A percentile compares a stretch with the other conserved stretches of the same genome.
Conservation (phyloP, 2,329 filamentous ascomycete species). For the Cordyceps javanica region DNA sequence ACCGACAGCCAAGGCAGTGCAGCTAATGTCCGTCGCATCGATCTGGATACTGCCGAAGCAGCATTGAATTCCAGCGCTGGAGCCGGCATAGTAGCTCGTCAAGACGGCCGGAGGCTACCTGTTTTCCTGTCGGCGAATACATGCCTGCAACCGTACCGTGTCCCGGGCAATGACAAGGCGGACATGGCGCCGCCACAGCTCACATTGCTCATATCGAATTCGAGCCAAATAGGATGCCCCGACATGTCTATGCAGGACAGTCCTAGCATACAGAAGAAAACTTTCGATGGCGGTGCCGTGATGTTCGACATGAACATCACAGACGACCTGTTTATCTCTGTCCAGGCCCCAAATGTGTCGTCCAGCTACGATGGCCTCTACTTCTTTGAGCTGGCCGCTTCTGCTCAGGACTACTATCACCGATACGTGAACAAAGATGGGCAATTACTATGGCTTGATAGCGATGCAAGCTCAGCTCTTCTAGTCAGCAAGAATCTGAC, state of each 20-base stretch:
- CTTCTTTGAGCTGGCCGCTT: conserved; percentile 76
- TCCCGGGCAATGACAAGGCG: conserved; percentile 13
- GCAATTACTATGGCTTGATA: conserved; percentile 70
- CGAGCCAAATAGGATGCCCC: conserved; percentile 25
- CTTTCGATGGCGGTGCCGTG: conserved; percentile 64
- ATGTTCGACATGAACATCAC: conserved; percentile 56
- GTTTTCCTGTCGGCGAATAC: conserved; percentile 80
- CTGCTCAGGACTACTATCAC: conserved; percentile 73
- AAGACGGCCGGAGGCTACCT: conserved; percentile 40
- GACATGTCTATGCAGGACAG: conserved; percentile 18
- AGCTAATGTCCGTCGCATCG: conserved; percentile 14
- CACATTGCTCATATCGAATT: conserved; percentile 67
- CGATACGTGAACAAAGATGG: conserved; percentile 40
- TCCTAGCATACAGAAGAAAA: conserved; percentile 24
- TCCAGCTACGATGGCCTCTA: conserved; percentile 58
- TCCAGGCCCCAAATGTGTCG: conserved; percentile 63
- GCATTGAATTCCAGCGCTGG: conserved; percentile 13
- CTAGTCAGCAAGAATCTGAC: conserved; percentile 74
- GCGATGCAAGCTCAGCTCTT: conserved; percentile 71
- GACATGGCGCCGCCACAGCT: conserved; percentile 59
- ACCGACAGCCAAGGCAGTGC: conserved; percentile 9
- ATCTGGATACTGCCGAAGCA: conserved; percentile 16
- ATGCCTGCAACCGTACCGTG: conserved; percentile 64
- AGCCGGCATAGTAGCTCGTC: conserved; percentile 14
- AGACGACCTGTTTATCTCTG: conserved; percentile 67